Conservation (phyloP, 2,329 filamentous ascomycete genomes). For the Ophidiomyces ophidiicola region DNA sequence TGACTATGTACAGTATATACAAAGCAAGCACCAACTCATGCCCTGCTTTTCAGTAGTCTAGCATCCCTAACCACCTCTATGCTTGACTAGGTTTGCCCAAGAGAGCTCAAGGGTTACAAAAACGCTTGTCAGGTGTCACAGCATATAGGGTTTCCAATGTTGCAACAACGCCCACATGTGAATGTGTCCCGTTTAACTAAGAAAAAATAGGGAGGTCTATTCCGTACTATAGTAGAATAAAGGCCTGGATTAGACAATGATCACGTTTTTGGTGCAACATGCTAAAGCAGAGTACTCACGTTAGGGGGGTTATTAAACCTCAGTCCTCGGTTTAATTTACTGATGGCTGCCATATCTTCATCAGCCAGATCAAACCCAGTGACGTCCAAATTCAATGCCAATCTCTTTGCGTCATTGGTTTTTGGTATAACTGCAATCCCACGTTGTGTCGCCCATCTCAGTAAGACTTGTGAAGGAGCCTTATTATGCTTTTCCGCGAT, state of each 20-base stretch:
- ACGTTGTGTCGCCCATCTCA: slow-evolving; percentile 79
- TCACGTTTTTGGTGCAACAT: too few species aligned
- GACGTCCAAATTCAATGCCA: slow-evolving; percentile 56
- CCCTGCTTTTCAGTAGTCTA: too few species aligned
- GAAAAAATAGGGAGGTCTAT: slow-evolving; percentile 42
- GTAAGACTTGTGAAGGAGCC: slow-evolving; percentile 65
- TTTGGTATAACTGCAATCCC: slow-evolving; percentile 74
- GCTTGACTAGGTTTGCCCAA: too few species aligned
- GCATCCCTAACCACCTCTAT: too few species aligned
- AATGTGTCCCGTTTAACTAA: slow-evolving; percentile 29
- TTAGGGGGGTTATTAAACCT: slow-evolving; percentile 67
- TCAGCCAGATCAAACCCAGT: slow-evolving; percentile 53
- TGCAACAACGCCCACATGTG: neutral
- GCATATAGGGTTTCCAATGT: too few species aligned
- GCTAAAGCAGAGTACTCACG: slow-evolving; percentile 29
- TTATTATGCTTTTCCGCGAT: slow-evolving; percentile 60
- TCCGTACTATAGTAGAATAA: slow-evolving; percentile 36
- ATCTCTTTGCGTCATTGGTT: slow-evolving; percentile 46
- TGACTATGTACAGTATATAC: too few species aligned
- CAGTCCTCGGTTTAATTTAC: slow-evolving; percentile 50
- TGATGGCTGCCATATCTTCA: slow-evolving; percentile 56
- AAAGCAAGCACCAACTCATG: too few species aligned
- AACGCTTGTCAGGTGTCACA: too few species aligned
- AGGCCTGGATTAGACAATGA: too few species aligned
- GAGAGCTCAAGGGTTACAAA: too few species aligned